These are phyloP conservation scores for Paecilomyces variotii DNA, from an alignment of 2,329 filamentous ascomycete species.

Conservation along the genomic window DNA sequence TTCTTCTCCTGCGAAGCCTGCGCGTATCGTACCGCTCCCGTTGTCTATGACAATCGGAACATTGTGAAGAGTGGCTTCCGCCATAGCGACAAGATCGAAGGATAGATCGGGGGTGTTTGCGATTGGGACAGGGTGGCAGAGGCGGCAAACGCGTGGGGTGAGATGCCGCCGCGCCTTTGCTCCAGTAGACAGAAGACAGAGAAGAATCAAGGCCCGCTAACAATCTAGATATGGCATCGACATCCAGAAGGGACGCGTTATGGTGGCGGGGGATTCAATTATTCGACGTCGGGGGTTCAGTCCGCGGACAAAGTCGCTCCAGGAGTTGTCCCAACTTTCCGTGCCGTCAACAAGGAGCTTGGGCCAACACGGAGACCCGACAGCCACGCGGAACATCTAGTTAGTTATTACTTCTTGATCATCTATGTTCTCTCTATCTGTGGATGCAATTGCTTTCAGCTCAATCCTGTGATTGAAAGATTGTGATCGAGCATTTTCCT, in stretches of 20 bases:
- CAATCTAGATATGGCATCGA: not conserved
- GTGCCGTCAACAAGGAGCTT: constrained; percentile 29
- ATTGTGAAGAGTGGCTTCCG: constrained; percentile 73
- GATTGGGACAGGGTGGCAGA: not conserved
- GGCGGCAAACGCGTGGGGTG: constrained; percentile 1
- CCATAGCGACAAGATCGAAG: constrained; percentile 39
- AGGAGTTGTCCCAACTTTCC: constrained; percentile 10
- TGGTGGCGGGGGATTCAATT: not conserved
- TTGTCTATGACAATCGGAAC: constrained; percentile 98
- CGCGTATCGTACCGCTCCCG: constrained; percentile 93
- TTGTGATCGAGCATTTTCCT: no score
- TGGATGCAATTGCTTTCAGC: no score
- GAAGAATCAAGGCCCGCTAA: not conserved
- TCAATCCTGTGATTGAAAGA: no score
- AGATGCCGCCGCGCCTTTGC: not conserved
- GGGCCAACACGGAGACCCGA: constrained; percentile 18
- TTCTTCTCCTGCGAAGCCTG: constrained; percentile 93
- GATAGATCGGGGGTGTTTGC: constrained; percentile 7
- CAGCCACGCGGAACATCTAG: not conserved
- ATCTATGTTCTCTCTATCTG: no score
- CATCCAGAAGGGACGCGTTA: not conserved
- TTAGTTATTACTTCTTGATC: no score
- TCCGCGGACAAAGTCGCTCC: constrained; percentile 5
- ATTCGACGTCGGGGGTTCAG: constrained; percentile 2
- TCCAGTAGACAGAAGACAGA: not conserved